Percentiles rank a stretch among this genome's conserved stretches.
These are phyloP conservation scores for Irpex sp. DNA, from an alignment of 1,284 basidiomycete genomes.

Conservation along the genomic window DNA sequence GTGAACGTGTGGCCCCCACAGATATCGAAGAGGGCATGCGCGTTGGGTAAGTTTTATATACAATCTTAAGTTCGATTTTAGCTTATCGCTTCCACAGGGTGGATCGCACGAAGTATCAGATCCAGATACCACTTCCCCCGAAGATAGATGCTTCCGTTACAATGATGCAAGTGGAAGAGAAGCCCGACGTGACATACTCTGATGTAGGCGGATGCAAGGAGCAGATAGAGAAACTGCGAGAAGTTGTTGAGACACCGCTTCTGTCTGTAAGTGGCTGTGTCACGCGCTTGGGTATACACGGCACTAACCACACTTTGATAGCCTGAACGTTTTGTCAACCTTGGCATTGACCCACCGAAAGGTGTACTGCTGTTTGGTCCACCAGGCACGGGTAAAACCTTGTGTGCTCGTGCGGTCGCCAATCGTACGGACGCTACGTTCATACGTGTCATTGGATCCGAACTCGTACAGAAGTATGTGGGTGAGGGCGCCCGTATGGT, in stretches of 20 bases:
- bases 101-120: slow-evolving; percentile 96
- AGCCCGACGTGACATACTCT: slow-evolving; percentile 97
- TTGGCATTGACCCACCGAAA: slow-evolving; percentile 99
- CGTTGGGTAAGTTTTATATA: slow-evolving; percentile 70
- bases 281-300: neutral
- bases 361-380: slow-evolving; percentile 96
- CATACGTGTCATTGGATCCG: slow-evolving; percentile 98
- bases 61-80: neutral
- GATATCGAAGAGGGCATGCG: slow-evolving; percentile 99
- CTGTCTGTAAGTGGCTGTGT: slow-evolving; percentile 64
- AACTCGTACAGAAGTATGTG: slow-evolving; percentile 99
- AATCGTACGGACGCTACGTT: slow-evolving; percentile 99
- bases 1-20: slow-evolving; percentile 94
- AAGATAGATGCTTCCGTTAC: slow-evolving; percentile 99
- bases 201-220: slow-evolving; percentile 99
- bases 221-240: slow-evolving; percentile 98
- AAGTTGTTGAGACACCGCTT: slow-evolving; percentile 98
- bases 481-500: slow-evolving; percentile 99
- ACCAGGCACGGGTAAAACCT: slow-evolving; percentile 97
- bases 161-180: slow-evolving; percentile 99
- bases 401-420: slow-evolving; percentile 97
- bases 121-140: slow-evolving; percentile 99
- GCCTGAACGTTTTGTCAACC: slow-evolving; percentile 97
- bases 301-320: slow-evolving; percentile 32
- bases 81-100: slow-evolving; percentile 44